Evolutionary conservation across 768 basidiomycete genomes (phyloP).

Genomic region (Candolleomyces efflorescens): DNA sequence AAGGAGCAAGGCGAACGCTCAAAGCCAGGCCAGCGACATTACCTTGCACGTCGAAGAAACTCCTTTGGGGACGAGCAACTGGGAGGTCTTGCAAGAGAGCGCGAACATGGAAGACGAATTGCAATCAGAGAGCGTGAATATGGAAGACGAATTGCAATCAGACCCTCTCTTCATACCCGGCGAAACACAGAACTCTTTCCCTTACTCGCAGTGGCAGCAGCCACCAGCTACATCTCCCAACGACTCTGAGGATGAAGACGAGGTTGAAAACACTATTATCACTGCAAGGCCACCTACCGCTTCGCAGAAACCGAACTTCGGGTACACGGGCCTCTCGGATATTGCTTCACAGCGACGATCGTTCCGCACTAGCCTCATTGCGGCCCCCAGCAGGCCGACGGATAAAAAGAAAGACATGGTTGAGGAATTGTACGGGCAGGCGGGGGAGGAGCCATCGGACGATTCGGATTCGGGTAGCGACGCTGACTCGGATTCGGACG

Average conservation of each 20-base stretch:
- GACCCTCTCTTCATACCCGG: conserved; percentile 48
- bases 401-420: conserved; percentile 20
- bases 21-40: no score
- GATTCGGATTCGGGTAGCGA: conserved; percentile 42
- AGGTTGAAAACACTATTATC: neutral
- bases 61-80: neutral
- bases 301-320: conserved; percentile 5
- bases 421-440: conserved; percentile 34
- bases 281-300: conserved; percentile 6
- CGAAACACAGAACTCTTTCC: conserved; percentile 50
- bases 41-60: neutral
- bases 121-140: conserved; percentile 18
- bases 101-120: conserved; percentile 26
- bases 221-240: conserved; percentile 19
- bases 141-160: conserved; percentile 28
- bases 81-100: conserved; percentile 16
- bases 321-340: conserved; percentile 45
- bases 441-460: conserved; percentile 26
- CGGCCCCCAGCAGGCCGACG: conserved; percentile 26
- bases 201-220: conserved; percentile 45
- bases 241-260: conserved; percentile 33
- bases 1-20: neutral
- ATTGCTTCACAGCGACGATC: conserved; percentile 38
- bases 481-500: conserved; percentile 42
- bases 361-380: conserved; percentile 23